These are phyloP conservation scores for Zelonia costaricensis DNA, from an alignment of 208 protist genomes.

Conservation along the genomic window DNA sequence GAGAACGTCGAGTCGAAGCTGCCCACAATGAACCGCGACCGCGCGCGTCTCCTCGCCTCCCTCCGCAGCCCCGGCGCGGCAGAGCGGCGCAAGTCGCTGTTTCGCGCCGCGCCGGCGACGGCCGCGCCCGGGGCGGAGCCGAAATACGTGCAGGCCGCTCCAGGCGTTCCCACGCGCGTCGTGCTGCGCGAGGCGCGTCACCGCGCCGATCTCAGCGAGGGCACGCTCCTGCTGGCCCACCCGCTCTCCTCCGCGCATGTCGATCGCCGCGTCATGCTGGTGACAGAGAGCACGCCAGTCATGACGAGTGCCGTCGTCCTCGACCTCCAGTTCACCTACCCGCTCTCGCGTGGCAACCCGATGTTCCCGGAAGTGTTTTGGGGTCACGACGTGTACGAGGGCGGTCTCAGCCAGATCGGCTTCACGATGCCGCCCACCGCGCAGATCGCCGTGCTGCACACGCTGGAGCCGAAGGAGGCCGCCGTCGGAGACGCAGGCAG, in stretches of 20 bases:
- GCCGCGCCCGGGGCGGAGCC: conserved; percentile 4
- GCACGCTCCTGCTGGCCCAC: conserved; percentile 77
- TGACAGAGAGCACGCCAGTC: conserved; percentile 66
- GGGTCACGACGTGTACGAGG: conserved; percentile 87
- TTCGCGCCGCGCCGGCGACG: conserved; percentile 45
- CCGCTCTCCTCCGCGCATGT: conserved; percentile 80
- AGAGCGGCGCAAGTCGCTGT: conserved; percentile 34
- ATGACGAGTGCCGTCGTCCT: conserved; percentile 75
- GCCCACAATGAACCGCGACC: conserved; percentile 52
- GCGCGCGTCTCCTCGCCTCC: conserved; percentile 36
- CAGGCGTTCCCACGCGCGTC: conserved; percentile 47
- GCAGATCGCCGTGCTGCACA: conserved; percentile 81
- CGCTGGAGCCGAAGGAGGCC: conserved; percentile 41
- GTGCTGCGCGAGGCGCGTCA: conserved; percentile 39
- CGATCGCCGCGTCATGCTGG: conserved; percentile 80
- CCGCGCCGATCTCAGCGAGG: conserved; percentile 53
- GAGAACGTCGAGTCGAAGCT: conserved; percentile 61
- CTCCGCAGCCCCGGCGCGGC: conserved; percentile 27
- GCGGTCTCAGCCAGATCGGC: conserved; percentile 80
- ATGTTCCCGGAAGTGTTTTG: conserved; percentile 93
- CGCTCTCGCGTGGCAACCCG: conserved; percentile 74
- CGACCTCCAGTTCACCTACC: conserved; percentile 79
- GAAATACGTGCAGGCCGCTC: conserved; percentile 39
- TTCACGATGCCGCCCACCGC: conserved; percentile 89
- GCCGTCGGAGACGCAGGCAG: neutral